Base-by-base conservation (phyloP, 768 basidiomycete species). In the Panaeolus cyanescens region DNA sequence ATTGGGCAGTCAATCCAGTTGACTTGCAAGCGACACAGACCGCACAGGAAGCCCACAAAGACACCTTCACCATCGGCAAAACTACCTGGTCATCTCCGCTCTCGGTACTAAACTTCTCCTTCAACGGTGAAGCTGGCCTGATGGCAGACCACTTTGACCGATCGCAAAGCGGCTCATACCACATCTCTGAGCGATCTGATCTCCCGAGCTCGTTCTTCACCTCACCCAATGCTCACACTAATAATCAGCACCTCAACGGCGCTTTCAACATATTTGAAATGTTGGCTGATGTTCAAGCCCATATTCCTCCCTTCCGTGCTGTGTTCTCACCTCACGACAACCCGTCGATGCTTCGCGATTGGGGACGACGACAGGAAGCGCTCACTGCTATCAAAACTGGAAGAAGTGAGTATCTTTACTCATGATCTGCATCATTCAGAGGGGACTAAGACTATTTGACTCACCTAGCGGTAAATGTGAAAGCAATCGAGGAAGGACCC, bases 1-100 rank as follows among this genome's bases (percentile, higher is more conserved):
- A 89, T 72, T 93, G 89, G 86, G 77, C 82, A 2, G 75, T 95
- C 60, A 62, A 71, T 22, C 78, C 79, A 7, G 54, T 31, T 2
- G 74, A 75, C 28, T 62, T 79, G 31, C 74, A 70, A 36, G 59
- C 39, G 10, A 71, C 75, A 4, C 70, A 75, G 56, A 37, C 59
- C 4, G 73, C 73, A 2, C 73, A 74, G 71, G 77, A 77, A 64
- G 69, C 59, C 8, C 69, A 76, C 37, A 63, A 62, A 17, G 74
- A 79, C 57, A 70, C 77, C 6, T 78, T 71, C 54, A 77, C 76
- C 0, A 65, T 79, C 31, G 77, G 74, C 15, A 75, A 78, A 61
- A 67, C 71, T 10, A 36, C 34, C 4, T 64, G 64, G n/a, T 62
- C 65, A 2, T 50, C 45, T 3, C 45, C 25, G 10, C 25, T 50